Conservation (phyloP, 331 rosid species). For the Pyrus hybrid region DNA sequence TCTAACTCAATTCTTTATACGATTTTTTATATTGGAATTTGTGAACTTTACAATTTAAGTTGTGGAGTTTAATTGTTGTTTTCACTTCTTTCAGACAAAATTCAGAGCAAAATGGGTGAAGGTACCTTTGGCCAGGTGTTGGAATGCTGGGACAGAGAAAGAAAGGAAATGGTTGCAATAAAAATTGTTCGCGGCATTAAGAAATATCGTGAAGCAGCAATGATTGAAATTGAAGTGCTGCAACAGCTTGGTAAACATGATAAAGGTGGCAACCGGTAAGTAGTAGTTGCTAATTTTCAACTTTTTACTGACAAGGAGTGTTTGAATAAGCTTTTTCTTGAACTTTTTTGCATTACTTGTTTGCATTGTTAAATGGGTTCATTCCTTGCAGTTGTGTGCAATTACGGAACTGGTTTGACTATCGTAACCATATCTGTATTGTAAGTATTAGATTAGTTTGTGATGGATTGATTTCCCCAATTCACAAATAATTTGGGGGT, state of each 20-base stretch:
- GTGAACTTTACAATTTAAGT: too few species aligned
- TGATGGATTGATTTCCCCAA: not conserved
- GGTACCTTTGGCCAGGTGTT: not conserved
- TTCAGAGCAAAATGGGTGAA: not conserved
- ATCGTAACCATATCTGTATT: not conserved
- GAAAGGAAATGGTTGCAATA: not conserved
- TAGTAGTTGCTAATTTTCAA: too few species aligned
- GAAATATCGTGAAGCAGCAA: conserved; percentile 87
- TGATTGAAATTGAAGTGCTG: conserved; percentile 88
- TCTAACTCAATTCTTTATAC: too few species aligned
- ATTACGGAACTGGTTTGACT: not conserved
- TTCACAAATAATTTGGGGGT: not conserved
- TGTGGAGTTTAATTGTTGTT: too few species aligned
- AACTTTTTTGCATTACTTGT: too few species aligned
- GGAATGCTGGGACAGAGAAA: not conserved
- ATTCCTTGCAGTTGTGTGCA: not conserved
- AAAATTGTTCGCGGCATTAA: conserved; percentile 59
- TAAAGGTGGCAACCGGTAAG: conserved; percentile 73
- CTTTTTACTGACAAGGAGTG: too few species aligned
- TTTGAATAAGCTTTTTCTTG: too few species aligned
- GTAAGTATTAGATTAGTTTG: not conserved
- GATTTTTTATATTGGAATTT: too few species aligned
- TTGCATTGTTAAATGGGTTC: not conserved
- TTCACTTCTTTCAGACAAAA: too few species aligned
- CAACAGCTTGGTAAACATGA: conserved; percentile 86